Base-by-base conservation (phyloP, 2,329 filamentous ascomycete genomes). In the Pseudocercospora pini-densiflorae region DNA sequence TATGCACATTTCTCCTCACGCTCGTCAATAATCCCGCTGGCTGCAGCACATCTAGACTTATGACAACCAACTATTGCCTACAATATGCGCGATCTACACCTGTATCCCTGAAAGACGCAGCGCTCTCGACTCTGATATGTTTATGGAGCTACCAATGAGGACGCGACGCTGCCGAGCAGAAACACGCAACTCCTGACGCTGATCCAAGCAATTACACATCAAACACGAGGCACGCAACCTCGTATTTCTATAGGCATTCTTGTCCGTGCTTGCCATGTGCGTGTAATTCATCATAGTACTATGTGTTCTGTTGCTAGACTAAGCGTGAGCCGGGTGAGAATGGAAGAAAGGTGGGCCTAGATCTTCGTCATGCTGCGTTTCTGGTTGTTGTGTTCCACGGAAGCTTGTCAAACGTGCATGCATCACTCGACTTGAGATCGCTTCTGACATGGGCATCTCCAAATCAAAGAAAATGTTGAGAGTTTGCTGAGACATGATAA, bases 121-220 rank as follows among this genome's bases (percentile, higher is more conserved):
- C 51, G 47, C 47, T 12, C 47, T 51, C 24, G 21, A 54, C 14
- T 29, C 21, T 54, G 51, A 29, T 29, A 29, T 54, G 51, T 55
- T 29, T 10, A n/a, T 29, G 21, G 14, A 54, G 51, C 51, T 54
- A 29, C 51, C 51, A 29, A 54, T 54, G 21, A 54, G 24, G 24
- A 29, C 51, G 51, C 51, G 49, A 51, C 47, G 21, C 47, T 51
- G 47, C 47, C 47, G 47, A 24, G 21, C 47, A 51, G 47, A 51
- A 51, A 51, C 47, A 51, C 21, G n/a, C 23, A 24, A 9, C 47
- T 51, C n/a, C 21, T 53, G 23, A 36, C 49, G 24, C 24, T 47
- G 45, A 49, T 49, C 45, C 45, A 49, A 31, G 45, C 45, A 49
- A 40, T 49, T 21, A 49, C 19, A 24, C 45, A 49, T 49, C 23